Evolutionary conservation across 805 yeast genomes (phyloP).

Genomic region (Teunomyces tritomae): DNA sequence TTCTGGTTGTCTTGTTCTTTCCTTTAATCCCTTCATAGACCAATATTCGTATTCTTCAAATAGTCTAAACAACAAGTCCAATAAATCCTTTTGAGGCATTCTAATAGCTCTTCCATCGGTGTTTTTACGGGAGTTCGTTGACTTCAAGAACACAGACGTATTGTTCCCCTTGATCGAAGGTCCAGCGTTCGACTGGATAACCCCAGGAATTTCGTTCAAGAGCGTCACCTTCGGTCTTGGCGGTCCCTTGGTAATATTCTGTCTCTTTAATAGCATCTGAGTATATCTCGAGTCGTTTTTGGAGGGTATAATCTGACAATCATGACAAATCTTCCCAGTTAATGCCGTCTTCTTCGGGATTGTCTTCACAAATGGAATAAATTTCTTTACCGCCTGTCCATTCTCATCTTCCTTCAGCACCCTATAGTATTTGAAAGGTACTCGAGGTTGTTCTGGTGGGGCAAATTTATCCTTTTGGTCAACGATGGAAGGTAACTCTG

Average conservation of each 20-base stretch:
- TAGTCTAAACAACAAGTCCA: slow-evolving; percentile 82
- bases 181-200: slow-evolving; percentile 81
- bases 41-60: slow-evolving; percentile 96
- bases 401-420: slow-evolving; percentile 30
- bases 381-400: slow-evolving; percentile 33
- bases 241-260: slow-evolving; percentile 49
- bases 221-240: slow-evolving; percentile 65
- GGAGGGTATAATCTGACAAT: slow-evolving; percentile 84
- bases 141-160: slow-evolving; percentile 64
- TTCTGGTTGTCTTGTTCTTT: slow-evolving; percentile 94
- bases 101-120: slow-evolving; percentile 85
- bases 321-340: slow-evolving; percentile 87
- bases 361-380: slow-evolving; percentile 79
- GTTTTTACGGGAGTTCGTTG: slow-evolving; percentile 43
- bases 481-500: slow-evolving; percentile 39
- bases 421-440: slow-evolving; percentile 23
- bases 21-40: slow-evolving; percentile 92
- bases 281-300: slow-evolving; percentile 67
- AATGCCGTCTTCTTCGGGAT: slow-evolving; percentile 86
- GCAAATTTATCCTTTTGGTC: slow-evolving; percentile 16
- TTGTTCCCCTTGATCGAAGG: slow-evolving; percentile 70
- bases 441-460: slow-evolving; percentile 11
- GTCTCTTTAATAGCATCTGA: slow-evolving; percentile 53
- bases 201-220: slow-evolving; percentile 80
- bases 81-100: slow-evolving; percentile 87